Evolutionary conservation across 2,329 filamentous ascomycete genomes (phyloP).

Genomic region (Botrytis deweyae): DNA sequence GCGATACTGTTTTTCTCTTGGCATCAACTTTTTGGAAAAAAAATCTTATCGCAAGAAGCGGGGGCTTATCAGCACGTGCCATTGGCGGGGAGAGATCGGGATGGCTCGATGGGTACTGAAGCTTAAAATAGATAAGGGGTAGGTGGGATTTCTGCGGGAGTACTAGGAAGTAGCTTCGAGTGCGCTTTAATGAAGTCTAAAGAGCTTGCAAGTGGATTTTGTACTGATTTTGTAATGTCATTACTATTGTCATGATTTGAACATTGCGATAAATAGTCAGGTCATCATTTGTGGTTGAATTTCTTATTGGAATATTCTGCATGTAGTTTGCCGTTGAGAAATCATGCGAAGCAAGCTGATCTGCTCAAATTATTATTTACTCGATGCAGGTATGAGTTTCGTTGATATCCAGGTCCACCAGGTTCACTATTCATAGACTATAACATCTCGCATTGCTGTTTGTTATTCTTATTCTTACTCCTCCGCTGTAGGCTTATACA

Average conservation of each 20-base stretch:
- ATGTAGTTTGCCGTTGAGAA: constrained; percentile 2
- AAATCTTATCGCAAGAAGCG: constrained; percentile 16
- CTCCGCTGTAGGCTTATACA: constrained; percentile 81
- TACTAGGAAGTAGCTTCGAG: not conserved
- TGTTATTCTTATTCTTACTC: constrained; percentile 39
- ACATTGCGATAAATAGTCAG: not conserved
- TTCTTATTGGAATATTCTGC: constrained; percentile 18
- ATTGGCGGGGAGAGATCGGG: not conserved
- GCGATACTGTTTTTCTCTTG: not conserved
- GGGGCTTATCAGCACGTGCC: constrained; percentile 19
- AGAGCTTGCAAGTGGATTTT: not conserved
- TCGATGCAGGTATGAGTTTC: not conserved
- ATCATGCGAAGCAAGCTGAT: constrained; percentile 11
- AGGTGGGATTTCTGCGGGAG: not conserved
- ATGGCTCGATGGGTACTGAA: not conserved
- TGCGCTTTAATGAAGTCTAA: not conserved
- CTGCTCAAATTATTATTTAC: constrained; percentile 10
- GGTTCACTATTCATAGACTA: constrained; percentile 8
- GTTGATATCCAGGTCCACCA: constrained; percentile 20
- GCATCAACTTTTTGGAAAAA: constrained; percentile 6
- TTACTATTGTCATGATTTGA: not conserved
- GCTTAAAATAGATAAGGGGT: constrained; percentile 8
- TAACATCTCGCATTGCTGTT: constrained; percentile 11
- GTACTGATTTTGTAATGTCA: not conserved
- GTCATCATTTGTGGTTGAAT: not conserved